phyloP scores from a whole-genome alignment of 768 basidiomycete species.

The Chalciporus pseudorubinellus region DNA sequence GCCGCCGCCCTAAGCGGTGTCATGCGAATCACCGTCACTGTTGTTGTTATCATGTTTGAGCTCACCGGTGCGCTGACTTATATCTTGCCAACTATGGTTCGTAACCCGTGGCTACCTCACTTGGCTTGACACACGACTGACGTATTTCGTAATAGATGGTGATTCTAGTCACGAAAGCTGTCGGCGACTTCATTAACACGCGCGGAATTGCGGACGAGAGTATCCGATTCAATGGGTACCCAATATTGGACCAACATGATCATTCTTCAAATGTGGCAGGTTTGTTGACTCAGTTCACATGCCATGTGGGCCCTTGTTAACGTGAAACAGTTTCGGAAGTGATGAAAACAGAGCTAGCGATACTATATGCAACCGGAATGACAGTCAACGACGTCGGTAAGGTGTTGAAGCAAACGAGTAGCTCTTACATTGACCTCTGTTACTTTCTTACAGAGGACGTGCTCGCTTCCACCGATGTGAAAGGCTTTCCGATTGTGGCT shows the following conservation, averaged over 20 bases:
- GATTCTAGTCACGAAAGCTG: slow-evolving; percentile 92
- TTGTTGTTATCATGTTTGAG: slow-evolving; percentile 99
- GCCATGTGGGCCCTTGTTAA: slow-evolving; percentile 7
- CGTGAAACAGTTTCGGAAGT: slow-evolving; percentile 70
- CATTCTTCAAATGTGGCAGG: slow-evolving; percentile 89
- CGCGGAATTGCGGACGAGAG: slow-evolving; percentile 96
- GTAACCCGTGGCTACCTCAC: slow-evolving; percentile 18
- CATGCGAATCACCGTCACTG: slow-evolving; percentile 95
- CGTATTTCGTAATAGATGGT: slow-evolving; percentile 67
- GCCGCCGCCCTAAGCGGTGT: slow-evolving; percentile 95
- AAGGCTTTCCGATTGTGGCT: slow-evolving; percentile 89
- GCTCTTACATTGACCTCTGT: not conserved
- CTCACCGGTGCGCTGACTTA: slow-evolving; percentile 96
- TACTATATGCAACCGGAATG: slow-evolving; percentile 74
- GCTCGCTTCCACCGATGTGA: slow-evolving; percentile 69
- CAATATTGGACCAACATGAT: slow-evolving; percentile 95
- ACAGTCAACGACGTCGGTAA: slow-evolving; percentile 75
- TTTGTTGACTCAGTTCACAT: slow-evolving; percentile 35
- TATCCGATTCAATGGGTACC: slow-evolving; percentile 96
- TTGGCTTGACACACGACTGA: slow-evolving; percentile 5
- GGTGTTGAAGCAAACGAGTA: slow-evolving; percentile 24
- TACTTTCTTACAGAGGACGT: slow-evolving; percentile 54
- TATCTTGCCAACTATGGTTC: slow-evolving; percentile 95
- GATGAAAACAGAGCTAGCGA: slow-evolving; percentile 80
- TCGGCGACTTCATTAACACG: slow-evolving; percentile 90